Evolutionary conservation across 2,329 filamentous ascomycete genomes (phyloP).

Genomic region (Fonsecaea monophora): DNA sequence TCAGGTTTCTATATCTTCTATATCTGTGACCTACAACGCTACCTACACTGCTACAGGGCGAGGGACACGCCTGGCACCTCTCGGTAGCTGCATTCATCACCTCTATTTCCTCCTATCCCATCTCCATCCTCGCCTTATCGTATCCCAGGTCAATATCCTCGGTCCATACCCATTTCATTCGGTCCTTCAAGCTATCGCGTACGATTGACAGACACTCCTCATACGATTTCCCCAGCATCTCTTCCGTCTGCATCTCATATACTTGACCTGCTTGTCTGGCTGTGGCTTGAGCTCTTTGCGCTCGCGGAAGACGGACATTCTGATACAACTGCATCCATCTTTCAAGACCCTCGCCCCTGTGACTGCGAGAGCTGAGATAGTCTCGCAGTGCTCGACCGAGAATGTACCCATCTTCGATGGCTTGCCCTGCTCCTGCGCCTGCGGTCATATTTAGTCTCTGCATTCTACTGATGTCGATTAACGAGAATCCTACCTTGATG

Average conservation of each 20-base stretch:
- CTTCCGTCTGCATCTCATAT: conserved; percentile 47
- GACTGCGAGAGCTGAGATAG: conserved; percentile 17
- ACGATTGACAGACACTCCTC: conserved; percentile 49
- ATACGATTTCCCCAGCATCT: conserved; percentile 45
- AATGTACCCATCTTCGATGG: conserved; percentile 68
- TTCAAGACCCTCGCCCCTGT: conserved; percentile 42
- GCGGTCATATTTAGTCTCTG: conserved; percentile 44
- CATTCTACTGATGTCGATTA: neutral
- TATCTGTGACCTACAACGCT: no score
- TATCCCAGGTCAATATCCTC: conserved; percentile 45
- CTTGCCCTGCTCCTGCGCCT: conserved; percentile 67
- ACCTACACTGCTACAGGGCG: no score
- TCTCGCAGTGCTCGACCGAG: conserved; percentile 28
- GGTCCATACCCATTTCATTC: conserved; percentile 46
- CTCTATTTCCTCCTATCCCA: neutral
- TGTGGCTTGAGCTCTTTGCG: conserved; percentile 26
- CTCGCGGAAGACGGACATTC: conserved; percentile 28
- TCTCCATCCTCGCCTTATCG: conserved; percentile 22
- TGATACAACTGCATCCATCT: conserved; percentile 35
- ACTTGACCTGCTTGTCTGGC: conserved; percentile 37
- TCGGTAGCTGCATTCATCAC: no score
- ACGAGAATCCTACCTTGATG: conserved; percentile 38
- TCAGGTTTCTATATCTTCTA: no score
- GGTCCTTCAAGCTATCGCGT: conserved; percentile 39
- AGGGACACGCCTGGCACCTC: no score